Conservation (phyloP, 768 basidiomycete genomes). For the Megacollybia marginata region DNA sequence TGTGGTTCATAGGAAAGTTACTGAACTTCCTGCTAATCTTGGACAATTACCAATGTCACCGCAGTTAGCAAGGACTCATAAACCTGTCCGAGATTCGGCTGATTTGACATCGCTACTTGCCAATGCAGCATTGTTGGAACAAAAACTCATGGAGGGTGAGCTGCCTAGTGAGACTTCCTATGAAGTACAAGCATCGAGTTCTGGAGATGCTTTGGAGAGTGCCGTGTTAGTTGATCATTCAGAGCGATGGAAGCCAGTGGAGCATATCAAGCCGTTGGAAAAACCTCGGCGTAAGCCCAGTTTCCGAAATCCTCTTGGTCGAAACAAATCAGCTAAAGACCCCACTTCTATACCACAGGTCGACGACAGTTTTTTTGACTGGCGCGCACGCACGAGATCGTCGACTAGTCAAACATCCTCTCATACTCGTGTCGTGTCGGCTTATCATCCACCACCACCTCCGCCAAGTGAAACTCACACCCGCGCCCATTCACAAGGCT, state of each 20-base stretch:
- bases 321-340: constrained; percentile 9
- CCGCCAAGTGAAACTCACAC: not conserved
- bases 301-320: constrained; percentile 10
- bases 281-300: constrained; percentile 4
- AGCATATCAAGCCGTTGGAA: constrained; percentile 10
- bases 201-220: too few species aligned
- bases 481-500: not conserved
- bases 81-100: constrained; percentile 27
- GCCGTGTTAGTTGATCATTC: not conserved
- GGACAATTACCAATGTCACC: constrained; percentile 19
- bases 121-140: constrained; percentile 53
- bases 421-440: constrained; percentile 1
- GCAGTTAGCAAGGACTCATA: constrained; percentile 19
- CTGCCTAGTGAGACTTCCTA: constrained; percentile 28
- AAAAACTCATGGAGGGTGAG: constrained; percentile 42
- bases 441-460: constrained; percentile 1
- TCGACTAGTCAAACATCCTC: too few species aligned
- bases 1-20: constrained; percentile 50
- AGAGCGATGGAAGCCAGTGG: constrained; percentile 10
- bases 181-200: constrained; percentile 6
- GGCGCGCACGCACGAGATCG: too few species aligned
- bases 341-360: too few species aligned
- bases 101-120: constrained; percentile 50
- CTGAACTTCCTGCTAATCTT: constrained; percentile 26
- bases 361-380: not conserved